Evolutionary conservation across 345 rosid genomes (phyloP), one percentile per base, ranked within the genome.

Genomic region (Pugionium dolabratum): DNA sequence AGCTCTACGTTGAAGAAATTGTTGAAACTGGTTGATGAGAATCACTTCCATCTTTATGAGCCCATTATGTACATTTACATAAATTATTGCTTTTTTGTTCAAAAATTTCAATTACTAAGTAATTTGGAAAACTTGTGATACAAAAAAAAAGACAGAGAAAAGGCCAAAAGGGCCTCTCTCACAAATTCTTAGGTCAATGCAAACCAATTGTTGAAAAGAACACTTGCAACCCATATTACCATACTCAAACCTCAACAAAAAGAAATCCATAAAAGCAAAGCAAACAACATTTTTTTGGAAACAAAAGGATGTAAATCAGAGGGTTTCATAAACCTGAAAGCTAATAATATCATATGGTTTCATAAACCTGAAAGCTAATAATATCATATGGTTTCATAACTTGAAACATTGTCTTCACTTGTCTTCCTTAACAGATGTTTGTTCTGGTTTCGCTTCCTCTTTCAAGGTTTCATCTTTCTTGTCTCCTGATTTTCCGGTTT

Each of bases 341-440:
- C 54, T 62, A 54, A 7, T 45, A 58, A 52, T 51, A 70, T 43
- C 58, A 64, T 30, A 64, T 40, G 34, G 54, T 47, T 55, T 48
- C 63, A 71, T 71, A 48, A 69, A 52, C 67, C 51, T 42, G 39
- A 61, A 44, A 60, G 67, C 54, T 62, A 54, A 7, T 45, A 58
- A 52, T 51, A 70, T 43, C 58, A 64, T 30, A 64, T 40, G 34
- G 54, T 59, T 53, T 49, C 40, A 64, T 72, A 27, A 48, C 54
- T 18, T 53, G 28, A 5, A 52, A 37, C 35, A 36, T 6, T 10
- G n/a, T 54, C 53, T 65, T 72, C 76, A 72, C 56, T 72, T 72
- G 49, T 51, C 62, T 60, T 41, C 67, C 59, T 73, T 66, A 4
- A 40, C 73, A 64, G 65, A 25, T 36, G 69, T 45, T 62, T 42